phyloP scores from a whole-genome alignment of 495 filamentous ascomycete species.

The Neurospora sp. region DNA sequence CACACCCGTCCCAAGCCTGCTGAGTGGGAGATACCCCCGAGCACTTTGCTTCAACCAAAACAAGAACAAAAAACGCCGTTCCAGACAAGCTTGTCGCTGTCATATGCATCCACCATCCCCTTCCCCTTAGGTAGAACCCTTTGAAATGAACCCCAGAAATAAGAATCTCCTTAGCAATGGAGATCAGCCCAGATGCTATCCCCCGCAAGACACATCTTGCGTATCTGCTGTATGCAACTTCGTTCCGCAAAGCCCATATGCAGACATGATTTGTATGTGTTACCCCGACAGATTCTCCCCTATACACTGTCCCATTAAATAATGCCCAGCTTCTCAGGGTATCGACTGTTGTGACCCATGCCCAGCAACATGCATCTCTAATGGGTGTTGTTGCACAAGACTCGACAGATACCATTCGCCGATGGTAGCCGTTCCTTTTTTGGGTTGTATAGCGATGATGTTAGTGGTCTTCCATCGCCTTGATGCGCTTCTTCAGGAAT shows the following conservation, averaged over 20 bases:
- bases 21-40: neutral
- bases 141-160: neutral
- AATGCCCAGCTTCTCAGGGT: neutral
- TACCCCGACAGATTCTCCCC: neutral
- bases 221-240: neutral
- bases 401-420: neutral
- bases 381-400: neutral
- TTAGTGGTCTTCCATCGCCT: constrained; percentile 38
- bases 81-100: neutral
- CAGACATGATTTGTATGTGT: neutral
- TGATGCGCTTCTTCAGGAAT: constrained; percentile 62
- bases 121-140: neutral
- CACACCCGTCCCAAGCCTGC: neutral
- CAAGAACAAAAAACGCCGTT: neutral
- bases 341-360: neutral
- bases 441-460: neutral
- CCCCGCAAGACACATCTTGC: neutral
- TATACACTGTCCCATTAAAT: neutral
- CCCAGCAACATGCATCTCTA: neutral
- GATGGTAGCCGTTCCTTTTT: neutral
- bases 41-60: neutral
- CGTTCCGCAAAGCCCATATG: neutral
- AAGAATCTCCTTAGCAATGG: neutral
- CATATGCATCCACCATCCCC: neutral
- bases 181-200: neutral